A percentile compares a stretch with the other conserved stretches of the same genome.
Conservation (phyloP, 192 early-diverging fungal genomes). For the Umbelopsis ramanniana region DNA sequence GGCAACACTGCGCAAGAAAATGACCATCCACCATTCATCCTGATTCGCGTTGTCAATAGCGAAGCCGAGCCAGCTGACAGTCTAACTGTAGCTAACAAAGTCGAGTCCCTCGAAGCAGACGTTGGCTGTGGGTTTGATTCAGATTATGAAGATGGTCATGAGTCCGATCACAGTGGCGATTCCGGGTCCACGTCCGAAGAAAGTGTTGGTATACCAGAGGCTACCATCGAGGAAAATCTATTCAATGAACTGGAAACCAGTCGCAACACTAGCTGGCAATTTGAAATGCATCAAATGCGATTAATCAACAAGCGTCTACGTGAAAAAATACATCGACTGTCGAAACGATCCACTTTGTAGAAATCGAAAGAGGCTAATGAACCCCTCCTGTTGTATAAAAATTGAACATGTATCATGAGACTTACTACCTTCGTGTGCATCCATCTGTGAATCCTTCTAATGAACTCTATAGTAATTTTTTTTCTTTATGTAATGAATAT, state of each 20-base stretch:
- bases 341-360: neutral
- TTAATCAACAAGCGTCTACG: slow-evolving; percentile 3
- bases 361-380: neutral
- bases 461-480: neutral
- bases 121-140: neutral
- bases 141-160: neutral
- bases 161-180: neutral
- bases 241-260: slow-evolving; percentile 49
- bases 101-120: neutral
- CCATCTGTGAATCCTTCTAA: neutral
- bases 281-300: slow-evolving; percentile 60
- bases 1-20: slow-evolving; percentile 30
- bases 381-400: slow-evolving; percentile 1
- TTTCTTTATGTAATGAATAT: neutral
- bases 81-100: neutral
- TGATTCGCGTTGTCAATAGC: slow-evolving; percentile 32
- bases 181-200: slow-evolving; percentile 21
- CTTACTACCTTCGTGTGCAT: neutral
- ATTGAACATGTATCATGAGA: neutral
- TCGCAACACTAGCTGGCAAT: slow-evolving; percentile 60
- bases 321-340: neutral
- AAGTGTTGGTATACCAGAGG: neutral
- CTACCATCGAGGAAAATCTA: slow-evolving; percentile 41
- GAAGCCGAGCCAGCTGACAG: neutral
- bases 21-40: slow-evolving; percentile 35